Evolutionary conservation across 257 asterid genomes (phyloP), one percentile per base, ranked within the genome.

Genomic region (Galeopsis tetrahit): DNA sequence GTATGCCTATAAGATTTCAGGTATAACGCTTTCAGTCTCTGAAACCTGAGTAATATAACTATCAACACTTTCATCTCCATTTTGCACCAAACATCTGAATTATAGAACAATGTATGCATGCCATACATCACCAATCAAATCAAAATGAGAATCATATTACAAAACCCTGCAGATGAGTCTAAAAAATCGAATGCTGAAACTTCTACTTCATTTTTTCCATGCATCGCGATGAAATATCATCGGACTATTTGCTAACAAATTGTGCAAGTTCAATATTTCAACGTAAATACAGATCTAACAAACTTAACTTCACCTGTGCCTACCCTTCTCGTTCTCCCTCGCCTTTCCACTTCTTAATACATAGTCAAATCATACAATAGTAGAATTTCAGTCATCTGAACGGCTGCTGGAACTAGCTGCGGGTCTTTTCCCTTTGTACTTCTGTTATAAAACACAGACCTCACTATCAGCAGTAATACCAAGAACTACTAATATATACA

Each of bases 371-470:
- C 58, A 60, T 36, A 56, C 58, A 49, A 73, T 61, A 69, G 75
- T 42, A 36, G 53, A 63, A 66, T 65, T 67, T 83, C 83, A 87
- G 78, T 87, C 90, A 7, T 66, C 80, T 42, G 87, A 75, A 3
- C 85, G 81, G 58, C 85, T 76, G 63, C 80, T 76, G 69, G 83
- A 79, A 43, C 89, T 68, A 68, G 77, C 35, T 43, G 87, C 77
- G 66, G 84, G 83, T 68, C 57, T 83, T 77, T 85, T 87, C 48
- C 90, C 84, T 3, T 79, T 73, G 84, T 87, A 87, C 56, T 79
- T 87, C 77, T 77, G 73, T 68, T 49, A 78, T n/a, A 28, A 8
- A 44, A 72, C 36, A 36, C 17, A 42, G 43, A 8, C 3, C 4
- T 42, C 61, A 17, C 3, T 21, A 35, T 65, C 57, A 55, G 57